Conservation (phyloP, 1,284 basidiomycete species). For the Sanghuangporus weigelae region DNA sequence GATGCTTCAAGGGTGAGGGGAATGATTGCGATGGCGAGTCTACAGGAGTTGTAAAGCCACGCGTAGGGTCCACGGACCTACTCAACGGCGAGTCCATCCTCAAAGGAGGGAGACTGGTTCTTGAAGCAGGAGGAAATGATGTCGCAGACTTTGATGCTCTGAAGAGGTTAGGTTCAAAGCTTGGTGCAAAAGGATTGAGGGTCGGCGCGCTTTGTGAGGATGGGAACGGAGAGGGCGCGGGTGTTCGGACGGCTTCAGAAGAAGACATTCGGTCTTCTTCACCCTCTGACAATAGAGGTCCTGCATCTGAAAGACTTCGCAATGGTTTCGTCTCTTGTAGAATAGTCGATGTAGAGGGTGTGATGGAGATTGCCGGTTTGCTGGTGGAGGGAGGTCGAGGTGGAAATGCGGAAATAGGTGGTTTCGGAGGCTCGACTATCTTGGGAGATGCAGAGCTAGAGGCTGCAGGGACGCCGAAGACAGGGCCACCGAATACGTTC, state of each 20-base stretch:
- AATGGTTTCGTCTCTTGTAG: background rate
- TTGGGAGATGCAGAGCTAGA: background rate
- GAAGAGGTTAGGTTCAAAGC: constrained; percentile 10
- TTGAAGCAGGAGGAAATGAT: background rate
- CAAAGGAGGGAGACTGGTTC: constrained; percentile 8
- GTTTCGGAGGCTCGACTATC: background rate
- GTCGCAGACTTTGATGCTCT: constrained; percentile 1
- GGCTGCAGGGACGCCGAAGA: constrained; percentile 19
- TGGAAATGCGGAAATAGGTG: background rate
- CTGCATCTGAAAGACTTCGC: constrained; percentile 5
- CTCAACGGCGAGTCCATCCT: constrained; percentile 12
- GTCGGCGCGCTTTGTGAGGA: constrained; percentile 16
- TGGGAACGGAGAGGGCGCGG: constrained; percentile 24
- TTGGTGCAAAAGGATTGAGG: constrained; percentile 24
- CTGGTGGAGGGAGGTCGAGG: background rate
- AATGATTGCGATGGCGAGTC: constrained; percentile 5
- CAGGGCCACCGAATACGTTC: constrained; percentile 27
- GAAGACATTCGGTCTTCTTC: constrained; percentile 9
- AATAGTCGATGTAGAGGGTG: background rate
- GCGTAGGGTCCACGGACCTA: constrained; percentile 8
- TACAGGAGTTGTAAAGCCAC: constrained; percentile 7
- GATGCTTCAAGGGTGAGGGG: constrained; percentile 1
- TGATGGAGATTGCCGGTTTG: background rate
- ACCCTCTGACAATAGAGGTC: constrained; percentile 6
- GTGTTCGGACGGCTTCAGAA: constrained; percentile 13